Evolutionary conservation across 2,329 filamentous ascomycete species (phyloP).

Genomic region (Coleophoma eucalyptorum): DNA sequence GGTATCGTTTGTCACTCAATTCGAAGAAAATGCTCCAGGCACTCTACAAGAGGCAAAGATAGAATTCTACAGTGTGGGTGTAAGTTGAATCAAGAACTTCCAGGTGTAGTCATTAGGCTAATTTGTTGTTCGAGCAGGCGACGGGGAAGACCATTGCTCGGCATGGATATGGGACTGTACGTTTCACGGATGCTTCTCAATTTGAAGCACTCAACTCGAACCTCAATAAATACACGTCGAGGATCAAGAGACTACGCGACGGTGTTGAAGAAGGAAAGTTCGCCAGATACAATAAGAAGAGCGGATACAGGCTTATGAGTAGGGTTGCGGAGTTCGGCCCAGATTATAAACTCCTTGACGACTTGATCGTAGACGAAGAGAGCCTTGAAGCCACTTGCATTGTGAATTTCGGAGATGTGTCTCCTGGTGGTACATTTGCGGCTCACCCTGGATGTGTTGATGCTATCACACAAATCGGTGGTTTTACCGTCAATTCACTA

Average conservation of each 20-base stretch:
- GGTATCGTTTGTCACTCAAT: constrained; percentile 48
- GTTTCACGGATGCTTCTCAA: too few species aligned
- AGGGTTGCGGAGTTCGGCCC: constrained; percentile 50
- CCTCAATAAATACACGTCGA: too few species aligned
- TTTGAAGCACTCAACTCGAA: too few species aligned
- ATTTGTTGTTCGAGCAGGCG: too few species aligned
- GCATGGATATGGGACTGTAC: too few species aligned
- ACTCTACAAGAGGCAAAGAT: too few species aligned
- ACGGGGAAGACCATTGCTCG: too few species aligned
- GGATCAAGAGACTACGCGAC: background rate
- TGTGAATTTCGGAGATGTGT: constrained; percentile 40
- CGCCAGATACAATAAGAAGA: constrained; percentile 64
- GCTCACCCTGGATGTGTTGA: constrained; percentile 53
- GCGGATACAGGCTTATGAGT: constrained; percentile 69
- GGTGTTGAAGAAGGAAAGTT: background rate
- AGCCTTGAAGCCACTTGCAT: constrained; percentile 37
- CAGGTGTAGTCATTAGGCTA: too few species aligned
- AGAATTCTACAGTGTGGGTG: background rate
- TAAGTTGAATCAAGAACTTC: too few species aligned
- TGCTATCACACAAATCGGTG: constrained; percentile 50
- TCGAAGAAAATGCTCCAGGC: background rate
- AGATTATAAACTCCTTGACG: constrained; percentile 51
- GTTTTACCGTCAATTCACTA: constrained; percentile 54
- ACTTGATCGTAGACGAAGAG: constrained; percentile 48
- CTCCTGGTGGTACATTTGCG: constrained; percentile 46